Percentiles rank a stretch among this genome's conserved stretches.
Conservation (phyloP, 345 rosid species). For the Rubroshorea leprosula region DNA sequence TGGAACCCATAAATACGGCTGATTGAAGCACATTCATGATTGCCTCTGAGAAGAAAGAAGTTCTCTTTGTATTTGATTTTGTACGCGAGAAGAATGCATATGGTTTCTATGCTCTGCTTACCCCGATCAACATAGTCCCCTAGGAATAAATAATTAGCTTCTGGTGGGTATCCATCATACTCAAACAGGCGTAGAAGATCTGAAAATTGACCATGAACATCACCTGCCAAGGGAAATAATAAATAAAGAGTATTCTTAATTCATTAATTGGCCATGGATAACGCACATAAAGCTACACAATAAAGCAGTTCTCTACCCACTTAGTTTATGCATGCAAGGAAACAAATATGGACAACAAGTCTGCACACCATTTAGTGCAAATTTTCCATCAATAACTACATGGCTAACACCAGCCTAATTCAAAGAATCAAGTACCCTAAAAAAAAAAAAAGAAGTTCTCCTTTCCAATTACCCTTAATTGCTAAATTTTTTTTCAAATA, state of each 20-base stretch:
- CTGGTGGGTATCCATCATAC: slow-evolving; percentile 45
- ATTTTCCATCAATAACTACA: background rate
- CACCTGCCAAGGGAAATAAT: slow-evolving; percentile 30
- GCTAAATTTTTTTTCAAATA: too few species aligned
- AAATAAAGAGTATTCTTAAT: background rate
- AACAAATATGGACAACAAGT: too few species aligned
- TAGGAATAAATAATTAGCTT: slow-evolving; percentile 38
- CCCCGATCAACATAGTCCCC: slow-evolving; percentile 58
- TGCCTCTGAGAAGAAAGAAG: slow-evolving; percentile 46
- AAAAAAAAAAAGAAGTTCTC: too few species aligned
- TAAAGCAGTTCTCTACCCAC: too few species aligned
- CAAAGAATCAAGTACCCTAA: background rate
- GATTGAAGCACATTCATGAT: slow-evolving; percentile 51
- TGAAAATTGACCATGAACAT: slow-evolving; percentile 43
- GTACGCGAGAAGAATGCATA: slow-evolving; percentile 42
- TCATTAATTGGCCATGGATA: background rate
- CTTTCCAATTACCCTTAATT: too few species aligned
- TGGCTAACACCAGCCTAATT: background rate
- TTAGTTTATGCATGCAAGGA: too few species aligned
- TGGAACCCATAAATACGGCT: slow-evolving; percentile 50
- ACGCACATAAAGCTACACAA: too few species aligned
- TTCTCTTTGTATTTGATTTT: slow-evolving; percentile 48
- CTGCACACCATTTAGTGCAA: too few species aligned
- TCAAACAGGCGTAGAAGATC: slow-evolving; percentile 43
- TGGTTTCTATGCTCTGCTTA: slow-evolving; percentile 46